Evolutionary conservation across 2,329 filamentous ascomycete species (phyloP), one percentile per base, ranked within the genome.

Genomic region (Ramichloridium luteum): DNA sequence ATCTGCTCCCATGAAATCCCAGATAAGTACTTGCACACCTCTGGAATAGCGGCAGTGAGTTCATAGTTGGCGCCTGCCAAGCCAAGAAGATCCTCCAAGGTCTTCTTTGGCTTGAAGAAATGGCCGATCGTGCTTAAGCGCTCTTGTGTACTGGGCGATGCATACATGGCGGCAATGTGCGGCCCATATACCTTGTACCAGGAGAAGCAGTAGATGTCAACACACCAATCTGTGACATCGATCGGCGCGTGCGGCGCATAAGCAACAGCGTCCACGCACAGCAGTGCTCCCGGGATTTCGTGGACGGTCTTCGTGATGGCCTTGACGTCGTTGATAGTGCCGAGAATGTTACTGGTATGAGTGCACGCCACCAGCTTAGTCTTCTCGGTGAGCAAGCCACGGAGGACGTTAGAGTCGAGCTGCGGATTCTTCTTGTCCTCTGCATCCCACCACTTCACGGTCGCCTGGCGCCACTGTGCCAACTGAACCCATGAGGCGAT

Each of bases 131-230:
- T 70, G 4, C 57, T 57, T 33, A 84, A 60, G 28, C 65, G 54
- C 11, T 65, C 47, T 37, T 78, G 72, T 0, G 72, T 74, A 0
- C 54, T 47, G 4, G 61, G 60, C 14, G 71, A 71, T 4, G 70
- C 77, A 48, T 83, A 88, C 1, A 88, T 59, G 40, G 77, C 69
- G 0, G 79, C 67, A 1, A 85, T 64, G 44, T 86, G 81, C 1
- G 81, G 80, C 0, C 80, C 81, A 48, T 80, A 86, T 2, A 85
- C 72, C 53, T 88, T 88, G 58, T 86, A 86, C 80, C 80, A 86
- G 1, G 68, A 76, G 49, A 86, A 83, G n/a, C 66, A 48, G 53
- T 86, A 88, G 44, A 85, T 76, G 49, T 88, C 81, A 0, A 79
- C 76, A 1, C 68, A 79, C 0, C 83, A 61, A 0, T 59, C 71